A percentile compares a stretch with the other conserved stretches of the same genome.
These are phyloP conservation scores for Apodospora peruviana DNA, from an alignment of 495 filamentous ascomycete genomes.

Conservation along the genomic window DNA sequence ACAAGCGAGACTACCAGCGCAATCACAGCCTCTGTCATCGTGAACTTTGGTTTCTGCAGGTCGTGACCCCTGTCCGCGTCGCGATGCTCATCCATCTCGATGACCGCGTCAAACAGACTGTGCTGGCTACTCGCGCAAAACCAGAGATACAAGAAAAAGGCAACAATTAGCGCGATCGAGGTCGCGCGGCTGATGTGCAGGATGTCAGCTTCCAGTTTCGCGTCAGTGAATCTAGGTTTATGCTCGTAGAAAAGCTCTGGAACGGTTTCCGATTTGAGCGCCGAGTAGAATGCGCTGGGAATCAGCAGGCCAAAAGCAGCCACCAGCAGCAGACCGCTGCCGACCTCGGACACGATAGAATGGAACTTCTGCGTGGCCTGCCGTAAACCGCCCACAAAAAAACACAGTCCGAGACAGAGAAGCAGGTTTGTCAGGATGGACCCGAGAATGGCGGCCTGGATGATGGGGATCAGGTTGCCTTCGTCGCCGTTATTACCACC, in stretches of 20 bases:
- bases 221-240: conserved; percentile 25
- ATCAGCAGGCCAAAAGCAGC: conserved; percentile 35
- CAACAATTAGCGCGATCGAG: conserved; percentile 67
- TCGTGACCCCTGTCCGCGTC: conserved; percentile 66
- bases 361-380: conserved; percentile 19
- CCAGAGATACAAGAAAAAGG: conserved; percentile 67
- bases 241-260: no score
- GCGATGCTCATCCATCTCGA: conserved; percentile 63
- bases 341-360: conserved; percentile 61
- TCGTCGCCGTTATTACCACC: conserved; percentile 5
- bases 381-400: conserved; percentile 41
- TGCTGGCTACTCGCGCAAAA: conserved; percentile 80
- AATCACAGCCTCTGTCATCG: conserved; percentile 64
- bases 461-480: conserved; percentile 55
- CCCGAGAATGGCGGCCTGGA: conserved; percentile 43
- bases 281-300: conserved; percentile 31
- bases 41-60: conserved; percentile 63
- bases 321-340: conserved; percentile 70
- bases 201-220: conserved; percentile 41
- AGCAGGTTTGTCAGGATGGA: conserved; percentile 31
- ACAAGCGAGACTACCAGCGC: conserved; percentile 60
- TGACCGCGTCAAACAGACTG: conserved; percentile 53
- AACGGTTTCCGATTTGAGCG: conserved; percentile 20
- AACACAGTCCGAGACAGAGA: conserved; percentile 37
- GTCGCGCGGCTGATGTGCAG: conserved; percentile 68